These are phyloP conservation scores for Venturiaceae sp. DNA, from an alignment of 2,329 filamentous ascomycete species.

Conservation along the genomic window DNA sequence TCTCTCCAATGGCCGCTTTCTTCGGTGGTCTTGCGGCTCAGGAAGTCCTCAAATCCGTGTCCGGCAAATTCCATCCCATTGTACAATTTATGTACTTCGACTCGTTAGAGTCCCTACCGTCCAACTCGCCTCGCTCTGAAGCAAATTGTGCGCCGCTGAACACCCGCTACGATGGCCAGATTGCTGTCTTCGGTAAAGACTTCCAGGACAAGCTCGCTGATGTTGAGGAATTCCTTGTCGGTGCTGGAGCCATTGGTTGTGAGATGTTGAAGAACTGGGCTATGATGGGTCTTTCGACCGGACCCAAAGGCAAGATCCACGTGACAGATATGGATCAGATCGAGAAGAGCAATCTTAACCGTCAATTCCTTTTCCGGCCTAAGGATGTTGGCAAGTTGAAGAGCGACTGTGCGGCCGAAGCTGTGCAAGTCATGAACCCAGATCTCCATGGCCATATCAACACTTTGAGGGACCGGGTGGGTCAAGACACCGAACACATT, in stretches of 20 bases:
- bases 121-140: conserved; percentile 63
- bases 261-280: conserved; percentile 99
- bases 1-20: conserved; percentile 87
- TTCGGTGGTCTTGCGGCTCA: conserved; percentile 92
- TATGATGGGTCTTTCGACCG: conserved; percentile 90
- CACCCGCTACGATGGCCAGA: conserved; percentile 90
- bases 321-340: conserved; percentile 99
- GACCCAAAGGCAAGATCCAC: conserved; percentile 77
- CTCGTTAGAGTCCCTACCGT: conserved; percentile 88
- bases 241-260: conserved; percentile 93
- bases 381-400: conserved; percentile 94
- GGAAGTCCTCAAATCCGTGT: conserved; percentile 92
- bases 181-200: conserved; percentile 87
- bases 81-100: conserved; percentile 97
- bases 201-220: conserved; percentile 93
- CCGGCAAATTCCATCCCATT: conserved; percentile 95
- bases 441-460: conserved; percentile 80
- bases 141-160: conserved; percentile 80
- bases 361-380: conserved; percentile 89
- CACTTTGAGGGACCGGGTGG: conserved; percentile 80
- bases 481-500: conserved; percentile 81
- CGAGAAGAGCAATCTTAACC: conserved; percentile 96
- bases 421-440: conserved; percentile 93
- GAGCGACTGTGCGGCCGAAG: conserved; percentile 84
- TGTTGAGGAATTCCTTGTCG: conserved; percentile 86